Conservation (phyloP, 371 early-diverging fungal genomes). For the Umbelopsis sp. region DNA sequence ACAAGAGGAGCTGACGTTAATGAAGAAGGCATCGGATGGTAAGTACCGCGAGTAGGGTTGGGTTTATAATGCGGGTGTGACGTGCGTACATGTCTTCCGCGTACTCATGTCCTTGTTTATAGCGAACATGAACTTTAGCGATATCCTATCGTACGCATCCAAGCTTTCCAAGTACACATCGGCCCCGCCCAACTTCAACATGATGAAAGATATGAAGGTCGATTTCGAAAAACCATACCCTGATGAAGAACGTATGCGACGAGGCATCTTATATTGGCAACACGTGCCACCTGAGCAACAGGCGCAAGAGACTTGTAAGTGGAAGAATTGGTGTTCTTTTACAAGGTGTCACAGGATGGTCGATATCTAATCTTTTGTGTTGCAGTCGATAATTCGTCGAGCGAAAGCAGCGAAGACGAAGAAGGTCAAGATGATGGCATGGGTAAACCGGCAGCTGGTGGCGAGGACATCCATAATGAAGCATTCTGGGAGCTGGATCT, state of each 20-base stretch:
- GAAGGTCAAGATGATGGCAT: conserved; percentile 23
- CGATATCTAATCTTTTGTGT: conserved; percentile 5
- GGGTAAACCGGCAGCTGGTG: conserved; percentile 21
- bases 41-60: not conserved
- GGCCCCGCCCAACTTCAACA: conserved; percentile 52
- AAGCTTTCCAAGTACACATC: conserved; percentile 55
- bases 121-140: conserved; percentile 54
- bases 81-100: not conserved
- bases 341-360: not conserved
- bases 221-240: conserved; percentile 60
- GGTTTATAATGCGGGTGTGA: too few relatives aligned
- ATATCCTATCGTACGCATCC: conserved; percentile 53
- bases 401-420: conserved; percentile 43
- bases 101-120: not conserved
- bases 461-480: conserved; percentile 41
- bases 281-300: conserved; percentile 31
- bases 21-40: conserved; percentile 42
- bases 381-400: conserved; percentile 48
- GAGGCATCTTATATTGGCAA: conserved; percentile 51
- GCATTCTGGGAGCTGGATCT: conserved; percentile 56
- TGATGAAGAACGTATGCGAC: conserved; percentile 55
- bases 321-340: not conserved
- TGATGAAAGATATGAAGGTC: conserved; percentile 39
- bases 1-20: conserved; percentile 40
- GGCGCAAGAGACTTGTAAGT: conserved; percentile 41